phyloP scores from a whole-genome alignment of 1,284 basidiomycete genomes.

The Papiliotrema laurentii region DNA sequence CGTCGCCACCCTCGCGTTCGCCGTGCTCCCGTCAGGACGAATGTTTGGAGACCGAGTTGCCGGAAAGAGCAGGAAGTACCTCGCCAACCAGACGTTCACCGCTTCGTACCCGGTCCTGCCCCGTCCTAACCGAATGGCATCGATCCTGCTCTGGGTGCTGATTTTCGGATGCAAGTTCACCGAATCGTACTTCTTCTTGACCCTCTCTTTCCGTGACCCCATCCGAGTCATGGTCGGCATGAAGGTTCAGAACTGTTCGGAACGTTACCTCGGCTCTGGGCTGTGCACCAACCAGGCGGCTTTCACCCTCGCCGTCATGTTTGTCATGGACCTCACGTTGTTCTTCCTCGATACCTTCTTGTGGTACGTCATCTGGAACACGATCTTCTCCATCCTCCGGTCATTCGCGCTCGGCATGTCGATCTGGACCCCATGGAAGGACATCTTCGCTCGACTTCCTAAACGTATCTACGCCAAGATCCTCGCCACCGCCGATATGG shows the following conservation, averaged over 20 bases:
- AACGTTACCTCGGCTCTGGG: conserved; percentile 72
- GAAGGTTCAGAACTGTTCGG: conserved; percentile 80
- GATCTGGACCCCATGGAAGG: conserved; percentile 96
- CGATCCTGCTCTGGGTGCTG: conserved; percentile 74
- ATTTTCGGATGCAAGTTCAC: conserved; percentile 90
- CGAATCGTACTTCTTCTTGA: conserved; percentile 94
- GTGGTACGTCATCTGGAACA: conserved; percentile 94
- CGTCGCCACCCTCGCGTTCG: conserved; percentile 72
- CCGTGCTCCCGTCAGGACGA: conserved; percentile 81
- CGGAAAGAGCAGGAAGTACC: conserved; percentile 87
- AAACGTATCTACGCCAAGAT: conserved; percentile 94
- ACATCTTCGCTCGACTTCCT: conserved; percentile 85
- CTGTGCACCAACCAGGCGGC: conserved; percentile 85
- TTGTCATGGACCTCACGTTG: conserved; percentile 86
- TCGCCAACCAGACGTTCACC: conserved; percentile 92
- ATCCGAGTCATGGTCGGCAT: conserved; percentile 87
- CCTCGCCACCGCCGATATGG: conserved; percentile 85
- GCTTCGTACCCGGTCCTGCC: conserved; percentile 78
- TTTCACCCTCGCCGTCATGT: conserved; percentile 92
- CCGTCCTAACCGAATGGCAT: conserved; percentile 61
- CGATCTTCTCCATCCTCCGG: conserved; percentile 82
- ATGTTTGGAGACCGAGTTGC: conserved; percentile 89
- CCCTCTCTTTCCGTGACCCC: conserved; percentile 84
- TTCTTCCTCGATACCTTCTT: conserved; percentile 98
- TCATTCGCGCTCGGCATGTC: conserved; percentile 86